Percentiles rank a stretch among this genome's conserved stretches.
Conservation (phyloP, 768 basidiomycete genomes). For the Kwoniella sp. region DNA sequence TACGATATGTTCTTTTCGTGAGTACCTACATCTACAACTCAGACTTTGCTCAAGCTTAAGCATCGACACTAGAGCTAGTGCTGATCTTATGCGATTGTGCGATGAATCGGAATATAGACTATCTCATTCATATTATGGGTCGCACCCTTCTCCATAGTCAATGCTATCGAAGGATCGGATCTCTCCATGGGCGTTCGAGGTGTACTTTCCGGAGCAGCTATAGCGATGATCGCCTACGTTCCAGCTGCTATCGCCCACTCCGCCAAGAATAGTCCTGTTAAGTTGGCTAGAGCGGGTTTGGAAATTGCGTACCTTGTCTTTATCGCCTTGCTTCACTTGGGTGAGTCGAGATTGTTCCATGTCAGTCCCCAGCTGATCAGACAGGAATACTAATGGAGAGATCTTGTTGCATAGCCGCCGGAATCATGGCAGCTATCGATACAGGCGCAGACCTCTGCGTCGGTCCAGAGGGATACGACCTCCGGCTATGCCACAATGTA, state of each 20-base stretch:
- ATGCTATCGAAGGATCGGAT: background rate
- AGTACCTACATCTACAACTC: too few species aligned
- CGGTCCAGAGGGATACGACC: background rate
- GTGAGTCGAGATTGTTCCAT: background rate
- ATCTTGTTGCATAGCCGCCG: background rate
- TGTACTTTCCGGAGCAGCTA: background rate
- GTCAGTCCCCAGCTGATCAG: too few species aligned
- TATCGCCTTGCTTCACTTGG: background rate
- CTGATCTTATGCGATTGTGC: too few species aligned
- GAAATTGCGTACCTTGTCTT: background rate
- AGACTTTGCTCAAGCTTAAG: background rate
- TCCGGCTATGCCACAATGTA: background rate
- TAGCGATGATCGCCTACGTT: background rate
- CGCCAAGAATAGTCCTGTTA: background rate
- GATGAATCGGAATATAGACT: background rate
- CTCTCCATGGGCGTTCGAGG: background rate
- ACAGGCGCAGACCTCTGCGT: background rate
- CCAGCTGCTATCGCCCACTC: background rate
- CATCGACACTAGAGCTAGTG: too few species aligned
- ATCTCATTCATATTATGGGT: background rate
- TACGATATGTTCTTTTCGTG: background rate
- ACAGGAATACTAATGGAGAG: too few species aligned
- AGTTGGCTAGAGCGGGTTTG: background rate
- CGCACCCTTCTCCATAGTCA: slow-evolving; percentile 1
- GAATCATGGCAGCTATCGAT: background rate